Percentiles rank a stretch among this genome's conserved stretches.
These are phyloP conservation scores for Aureobasidium sp. DNA, from an alignment of 2,329 filamentous ascomycete genomes.

Conservation along the genomic window DNA sequence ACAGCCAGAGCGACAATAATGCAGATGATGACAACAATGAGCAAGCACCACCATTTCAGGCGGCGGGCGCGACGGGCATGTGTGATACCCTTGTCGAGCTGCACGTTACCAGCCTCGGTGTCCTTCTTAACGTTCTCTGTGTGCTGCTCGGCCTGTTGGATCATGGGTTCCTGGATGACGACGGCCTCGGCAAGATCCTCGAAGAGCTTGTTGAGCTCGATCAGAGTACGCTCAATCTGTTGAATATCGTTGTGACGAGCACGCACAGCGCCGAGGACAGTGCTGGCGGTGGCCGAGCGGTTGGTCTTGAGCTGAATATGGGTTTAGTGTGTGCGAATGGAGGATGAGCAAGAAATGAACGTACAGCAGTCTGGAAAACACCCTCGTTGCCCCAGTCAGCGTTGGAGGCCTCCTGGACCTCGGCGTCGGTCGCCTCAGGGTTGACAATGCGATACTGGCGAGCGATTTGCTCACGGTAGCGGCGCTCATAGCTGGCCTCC, in stretches of 20 bases:
- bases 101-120: slow-evolving; percentile 59
- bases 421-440: slow-evolving; percentile 65
- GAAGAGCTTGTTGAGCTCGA: slow-evolving; percentile 62
- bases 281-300: slow-evolving; percentile 63
- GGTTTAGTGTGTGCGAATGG: neutral
- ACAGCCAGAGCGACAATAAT: slow-evolving; percentile 42
- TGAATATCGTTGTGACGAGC: slow-evolving; percentile 77
- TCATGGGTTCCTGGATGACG: slow-evolving; percentile 59
- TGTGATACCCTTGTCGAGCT: slow-evolving; percentile 60
- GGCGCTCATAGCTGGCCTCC: slow-evolving; percentile 61
- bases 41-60: slow-evolving; percentile 74
- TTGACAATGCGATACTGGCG: slow-evolving; percentile 77
- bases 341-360: slow-evolving; percentile 24
- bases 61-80: slow-evolving; percentile 59
- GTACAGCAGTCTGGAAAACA: slow-evolving; percentile 74
- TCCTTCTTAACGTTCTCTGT: slow-evolving; percentile 58
- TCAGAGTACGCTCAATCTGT: slow-evolving; percentile 67
- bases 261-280: slow-evolving; percentile 68
- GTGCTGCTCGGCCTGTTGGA: slow-evolving; percentile 56
- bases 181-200: slow-evolving; percentile 67
- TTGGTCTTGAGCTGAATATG: slow-evolving; percentile 59
- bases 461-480: slow-evolving; percentile 69
- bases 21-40: slow-evolving; percentile 45
- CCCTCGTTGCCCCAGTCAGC: slow-evolving; percentile 70
- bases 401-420: slow-evolving; percentile 61